A percentile compares a stretch with the other conserved stretches of the same genome.
These are phyloP conservation scores for Diaporthe helianthi DNA, from an alignment of 2,329 filamentous ascomycete genomes.

Conservation along the genomic window DNA sequence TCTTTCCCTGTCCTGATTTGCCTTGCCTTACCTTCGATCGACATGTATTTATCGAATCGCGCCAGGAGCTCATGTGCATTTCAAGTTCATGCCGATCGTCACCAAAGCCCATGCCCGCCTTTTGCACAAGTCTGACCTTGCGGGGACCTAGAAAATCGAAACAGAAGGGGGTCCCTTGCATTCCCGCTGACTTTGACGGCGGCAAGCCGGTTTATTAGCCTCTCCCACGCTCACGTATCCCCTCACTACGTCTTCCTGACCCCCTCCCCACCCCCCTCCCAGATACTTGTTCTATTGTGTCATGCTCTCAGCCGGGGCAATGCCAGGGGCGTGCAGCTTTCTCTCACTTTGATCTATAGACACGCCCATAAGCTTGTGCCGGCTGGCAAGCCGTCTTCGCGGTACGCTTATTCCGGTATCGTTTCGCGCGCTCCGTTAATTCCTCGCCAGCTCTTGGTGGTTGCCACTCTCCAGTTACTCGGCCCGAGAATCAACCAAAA, in stretches of 20 bases:
- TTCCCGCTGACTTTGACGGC: conserved; percentile 24
- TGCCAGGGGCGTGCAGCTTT: not conserved
- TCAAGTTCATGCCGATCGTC: conserved; percentile 1
- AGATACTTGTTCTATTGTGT: not conserved
- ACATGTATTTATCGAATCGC: conserved; percentile 16
- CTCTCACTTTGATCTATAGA: not conserved
- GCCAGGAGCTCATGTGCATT: conserved; percentile 2
- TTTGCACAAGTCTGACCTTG: conserved; percentile 17
- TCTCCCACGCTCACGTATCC: not conserved
- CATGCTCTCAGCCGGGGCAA: not conserved
- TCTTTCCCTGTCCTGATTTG: no score
- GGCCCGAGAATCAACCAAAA: not conserved
- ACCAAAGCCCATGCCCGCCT: not conserved
- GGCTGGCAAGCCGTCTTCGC: not conserved
- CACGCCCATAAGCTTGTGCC: conserved; percentile 5
- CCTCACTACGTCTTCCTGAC: not conserved
- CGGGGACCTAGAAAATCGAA: conserved; percentile 13
- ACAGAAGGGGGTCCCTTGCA: conserved; percentile 18
- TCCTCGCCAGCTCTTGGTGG: not conserved
- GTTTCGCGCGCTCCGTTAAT: not conserved
- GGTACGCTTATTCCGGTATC: not conserved
- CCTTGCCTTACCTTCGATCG: not conserved
- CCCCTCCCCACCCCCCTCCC: not conserved
- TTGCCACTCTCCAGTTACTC: not conserved
- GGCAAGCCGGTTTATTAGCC: conserved; percentile 22